These are phyloP conservation scores for Pseudonitzschia multiseries DNA, from an alignment of 108 stramenopile genomes.

Conservation along the genomic window DNA sequence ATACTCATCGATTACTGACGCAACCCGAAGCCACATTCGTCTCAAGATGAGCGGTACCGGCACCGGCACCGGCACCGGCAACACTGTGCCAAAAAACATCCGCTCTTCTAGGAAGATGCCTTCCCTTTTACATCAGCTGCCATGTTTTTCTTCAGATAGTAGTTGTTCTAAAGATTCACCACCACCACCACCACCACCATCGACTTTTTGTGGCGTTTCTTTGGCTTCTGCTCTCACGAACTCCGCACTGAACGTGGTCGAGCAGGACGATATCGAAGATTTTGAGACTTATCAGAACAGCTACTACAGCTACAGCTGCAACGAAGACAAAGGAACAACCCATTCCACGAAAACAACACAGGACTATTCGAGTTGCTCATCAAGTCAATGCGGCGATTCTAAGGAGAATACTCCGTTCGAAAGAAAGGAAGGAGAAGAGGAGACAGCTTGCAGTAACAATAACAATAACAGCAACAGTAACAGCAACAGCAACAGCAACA, in stretches of 20 bases:
- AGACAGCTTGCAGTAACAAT: background rate
- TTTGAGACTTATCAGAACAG: background rate
- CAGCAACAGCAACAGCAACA: too few relatives aligned
- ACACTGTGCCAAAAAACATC: background rate
- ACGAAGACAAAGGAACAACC: background rate
- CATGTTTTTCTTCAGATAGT: background rate
- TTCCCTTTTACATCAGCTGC: background rate
- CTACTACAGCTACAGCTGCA: too few relatives aligned
- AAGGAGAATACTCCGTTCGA: background rate
- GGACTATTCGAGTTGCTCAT: too few relatives aligned
- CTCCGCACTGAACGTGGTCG: background rate
- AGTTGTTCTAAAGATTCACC: background rate
- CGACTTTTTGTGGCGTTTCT: too few relatives aligned
- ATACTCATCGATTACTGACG: background rate
- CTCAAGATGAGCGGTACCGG: conserved; percentile 9
- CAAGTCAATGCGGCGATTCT: too few relatives aligned
- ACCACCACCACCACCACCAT: background rate
- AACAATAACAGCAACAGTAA: too few relatives aligned
- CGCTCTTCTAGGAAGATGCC: background rate
- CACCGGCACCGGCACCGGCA: background rate
- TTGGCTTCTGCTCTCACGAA: background rate
- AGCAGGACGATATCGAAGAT: background rate
- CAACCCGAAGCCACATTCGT: background rate
- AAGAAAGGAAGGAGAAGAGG: background rate
- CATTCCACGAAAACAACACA: too few relatives aligned